A percentile compares a stretch with the other conserved stretches of the same genome.
These are phyloP conservation scores for Metarhizium album DNA, from an alignment of 2,329 filamentous ascomycete species.

Conservation along the genomic window DNA sequence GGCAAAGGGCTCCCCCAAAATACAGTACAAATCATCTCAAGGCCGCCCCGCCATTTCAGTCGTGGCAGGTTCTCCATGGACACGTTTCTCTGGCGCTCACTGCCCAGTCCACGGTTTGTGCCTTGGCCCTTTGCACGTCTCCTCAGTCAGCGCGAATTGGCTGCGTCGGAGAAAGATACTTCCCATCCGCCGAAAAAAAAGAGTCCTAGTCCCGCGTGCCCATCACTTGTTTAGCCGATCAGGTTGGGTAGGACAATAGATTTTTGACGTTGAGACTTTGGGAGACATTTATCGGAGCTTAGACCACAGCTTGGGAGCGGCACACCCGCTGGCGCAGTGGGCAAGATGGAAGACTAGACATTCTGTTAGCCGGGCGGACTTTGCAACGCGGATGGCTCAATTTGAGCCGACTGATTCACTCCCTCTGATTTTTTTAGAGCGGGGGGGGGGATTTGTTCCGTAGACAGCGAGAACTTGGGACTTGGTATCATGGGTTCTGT, in stretches of 20 bases:
- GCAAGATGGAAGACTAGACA: conserved; percentile 88
- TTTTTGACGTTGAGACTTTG: not conserved
- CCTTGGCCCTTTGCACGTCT: not conserved
- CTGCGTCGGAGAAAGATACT: not conserved
- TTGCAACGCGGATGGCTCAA: not conserved
- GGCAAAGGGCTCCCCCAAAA: not conserved
- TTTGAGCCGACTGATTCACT: not conserved
- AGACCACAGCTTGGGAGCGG: conserved; percentile 91
- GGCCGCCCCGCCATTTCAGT: conserved; percentile 5
- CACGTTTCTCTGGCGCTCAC: not conserved
- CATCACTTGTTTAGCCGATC: not conserved
- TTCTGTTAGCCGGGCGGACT: not conserved
- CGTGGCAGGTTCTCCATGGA: conserved; percentile 9
- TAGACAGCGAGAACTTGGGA: not conserved
- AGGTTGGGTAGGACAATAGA: not conserved
- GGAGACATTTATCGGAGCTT: conserved; percentile 65
- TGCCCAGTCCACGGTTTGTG: conserved; percentile 1
- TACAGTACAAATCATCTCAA: not conserved
- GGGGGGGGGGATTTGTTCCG: not conserved
- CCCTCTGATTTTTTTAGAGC: too few species aligned
- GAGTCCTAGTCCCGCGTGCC: not conserved
- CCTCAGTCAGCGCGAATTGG: not conserved
- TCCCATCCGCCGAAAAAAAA: not conserved
- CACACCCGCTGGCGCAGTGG: conserved; percentile 88
- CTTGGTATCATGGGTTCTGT: not conserved